Percentiles rank a stretch among this genome's conserved stretches.
These are phyloP conservation scores for Pestalotiopsis sp. DNA, from an alignment of 2,329 filamentous ascomycete species.

Conservation along the genomic window DNA sequence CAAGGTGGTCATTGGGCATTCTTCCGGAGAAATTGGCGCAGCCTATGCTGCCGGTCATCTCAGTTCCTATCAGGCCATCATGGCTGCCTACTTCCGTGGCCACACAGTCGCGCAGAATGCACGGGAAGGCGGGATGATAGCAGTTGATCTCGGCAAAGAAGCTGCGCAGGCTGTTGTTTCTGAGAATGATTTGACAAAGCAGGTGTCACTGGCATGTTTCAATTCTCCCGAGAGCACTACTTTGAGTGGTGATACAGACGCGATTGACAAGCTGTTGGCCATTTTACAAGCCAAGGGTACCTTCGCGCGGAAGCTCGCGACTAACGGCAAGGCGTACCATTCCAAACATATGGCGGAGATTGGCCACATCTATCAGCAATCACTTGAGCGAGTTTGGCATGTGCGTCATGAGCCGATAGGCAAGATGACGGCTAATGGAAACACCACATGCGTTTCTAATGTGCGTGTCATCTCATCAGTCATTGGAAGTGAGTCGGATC, in stretches of 20 bases:
- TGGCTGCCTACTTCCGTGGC: slow-evolving; percentile 19
- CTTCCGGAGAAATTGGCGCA: slow-evolving; percentile 33
- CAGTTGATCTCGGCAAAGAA: slow-evolving; percentile 16
- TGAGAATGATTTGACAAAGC: too few species aligned
- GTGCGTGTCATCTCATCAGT: not conserved
- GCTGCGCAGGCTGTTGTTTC: not conserved
- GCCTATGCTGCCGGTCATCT: slow-evolving; percentile 28
- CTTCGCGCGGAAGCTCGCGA: slow-evolving; percentile 25
- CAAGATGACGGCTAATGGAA: not conserved
- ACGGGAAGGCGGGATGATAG: slow-evolving; percentile 16
- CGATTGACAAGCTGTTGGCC: slow-evolving; percentile 13
- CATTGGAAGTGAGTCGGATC: not conserved
- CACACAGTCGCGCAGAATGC: not conserved
- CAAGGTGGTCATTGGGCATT: slow-evolving; percentile 40
- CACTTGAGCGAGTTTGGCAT: not conserved
- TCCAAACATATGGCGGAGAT: slow-evolving; percentile 28
- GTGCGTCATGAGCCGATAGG: not conserved
- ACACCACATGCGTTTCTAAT: not conserved
- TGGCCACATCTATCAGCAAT: slow-evolving; percentile 9
- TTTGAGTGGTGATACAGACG: slow-evolving; percentile 25
- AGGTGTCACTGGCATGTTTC: slow-evolving; percentile 11
- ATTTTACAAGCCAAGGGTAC: slow-evolving; percentile 17
- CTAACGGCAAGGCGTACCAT: slow-evolving; percentile 26
- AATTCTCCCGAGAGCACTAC: slow-evolving; percentile 32
- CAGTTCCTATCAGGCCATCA: slow-evolving; percentile 18